phyloP scores from a whole-genome alignment of 306 rosid species.

The Quercus agrifolia region DNA sequence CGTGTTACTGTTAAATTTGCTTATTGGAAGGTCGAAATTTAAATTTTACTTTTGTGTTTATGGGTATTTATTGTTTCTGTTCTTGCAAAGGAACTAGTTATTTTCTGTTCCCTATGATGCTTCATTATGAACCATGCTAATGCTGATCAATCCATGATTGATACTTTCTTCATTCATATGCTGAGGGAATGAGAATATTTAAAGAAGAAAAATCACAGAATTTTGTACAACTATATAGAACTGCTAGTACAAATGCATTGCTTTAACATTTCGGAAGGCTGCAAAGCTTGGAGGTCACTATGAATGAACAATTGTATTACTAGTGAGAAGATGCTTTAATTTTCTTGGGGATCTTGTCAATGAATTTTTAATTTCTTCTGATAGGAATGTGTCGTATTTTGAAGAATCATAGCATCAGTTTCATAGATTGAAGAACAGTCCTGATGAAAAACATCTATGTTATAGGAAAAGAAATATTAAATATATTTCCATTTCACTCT shows the following conservation, averaged over 20 bases:
- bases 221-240: background rate
- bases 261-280: background rate
- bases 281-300: background rate
- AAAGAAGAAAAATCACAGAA: background rate
- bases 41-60: background rate
- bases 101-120: background rate
- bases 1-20: background rate
- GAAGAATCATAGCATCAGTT: too few species aligned
- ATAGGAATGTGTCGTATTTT: too few species aligned
- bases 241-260: background rate
- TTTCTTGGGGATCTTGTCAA: background rate
- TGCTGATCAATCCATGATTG: background rate
- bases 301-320: background rate
- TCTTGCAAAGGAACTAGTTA: background rate
- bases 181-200: background rate
- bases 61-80: background rate
- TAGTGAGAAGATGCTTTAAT: background rate
- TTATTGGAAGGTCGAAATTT: background rate
- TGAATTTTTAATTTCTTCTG: background rate
- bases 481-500: too few species aligned
- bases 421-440: too few species aligned
- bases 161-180: background rate
- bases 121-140: background rate
- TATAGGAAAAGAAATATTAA: too few species aligned
- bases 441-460: too few species aligned